Percentiles rank a stretch among this genome's conserved stretches.
Conservation (phyloP, 2,329 filamentous ascomycete genomes). For the Hawksworthiomyces lignivorus region DNA sequence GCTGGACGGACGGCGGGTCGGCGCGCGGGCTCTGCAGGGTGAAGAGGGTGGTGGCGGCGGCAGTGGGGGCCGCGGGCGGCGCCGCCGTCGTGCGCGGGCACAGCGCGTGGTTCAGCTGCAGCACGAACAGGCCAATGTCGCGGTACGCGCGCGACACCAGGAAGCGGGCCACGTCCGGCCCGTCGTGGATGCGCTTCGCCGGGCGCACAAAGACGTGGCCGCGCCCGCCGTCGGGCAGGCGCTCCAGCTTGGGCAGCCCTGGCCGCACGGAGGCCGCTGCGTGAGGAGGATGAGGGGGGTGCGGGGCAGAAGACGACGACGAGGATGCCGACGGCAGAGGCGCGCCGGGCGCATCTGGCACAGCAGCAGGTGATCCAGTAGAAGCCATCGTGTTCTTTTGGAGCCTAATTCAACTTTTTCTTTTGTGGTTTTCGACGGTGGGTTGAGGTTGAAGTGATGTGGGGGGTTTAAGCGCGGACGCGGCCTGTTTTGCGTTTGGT, state of each 20-base stretch:
- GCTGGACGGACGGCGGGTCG: slow-evolving; percentile 50
- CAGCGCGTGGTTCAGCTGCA: slow-evolving; percentile 84
- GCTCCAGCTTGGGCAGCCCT: slow-evolving; percentile 33
- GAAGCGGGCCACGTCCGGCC: slow-evolving; percentile 73
- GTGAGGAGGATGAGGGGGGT: too few species aligned
- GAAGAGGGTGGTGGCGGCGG: slow-evolving; percentile 36
- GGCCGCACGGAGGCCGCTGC: too few species aligned
- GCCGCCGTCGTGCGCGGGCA: slow-evolving; percentile 54
- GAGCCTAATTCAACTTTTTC: too few species aligned
- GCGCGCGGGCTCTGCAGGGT: slow-evolving; percentile 32
- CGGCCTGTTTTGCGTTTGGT: too few species aligned
- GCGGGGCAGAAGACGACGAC: too few species aligned
- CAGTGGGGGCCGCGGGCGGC: slow-evolving; percentile 17
- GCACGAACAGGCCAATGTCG: slow-evolving; percentile 78
- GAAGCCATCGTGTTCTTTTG: too few species aligned
- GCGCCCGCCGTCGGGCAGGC: slow-evolving; percentile 31
- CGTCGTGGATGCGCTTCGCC: slow-evolving; percentile 75
- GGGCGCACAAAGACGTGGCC: slow-evolving; percentile 57
- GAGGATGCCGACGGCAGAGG: too few species aligned
- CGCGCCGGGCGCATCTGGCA: too few species aligned
- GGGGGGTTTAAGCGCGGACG: too few species aligned
- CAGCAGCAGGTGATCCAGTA: too few species aligned
- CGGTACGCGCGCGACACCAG: slow-evolving; percentile 74
- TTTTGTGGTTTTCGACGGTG: too few species aligned
- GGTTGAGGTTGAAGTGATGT: too few species aligned